These are phyloP conservation scores for Sarcocystis neurona DNA, from an alignment of 169 alveolate genomes.

Conservation along the genomic window DNA sequence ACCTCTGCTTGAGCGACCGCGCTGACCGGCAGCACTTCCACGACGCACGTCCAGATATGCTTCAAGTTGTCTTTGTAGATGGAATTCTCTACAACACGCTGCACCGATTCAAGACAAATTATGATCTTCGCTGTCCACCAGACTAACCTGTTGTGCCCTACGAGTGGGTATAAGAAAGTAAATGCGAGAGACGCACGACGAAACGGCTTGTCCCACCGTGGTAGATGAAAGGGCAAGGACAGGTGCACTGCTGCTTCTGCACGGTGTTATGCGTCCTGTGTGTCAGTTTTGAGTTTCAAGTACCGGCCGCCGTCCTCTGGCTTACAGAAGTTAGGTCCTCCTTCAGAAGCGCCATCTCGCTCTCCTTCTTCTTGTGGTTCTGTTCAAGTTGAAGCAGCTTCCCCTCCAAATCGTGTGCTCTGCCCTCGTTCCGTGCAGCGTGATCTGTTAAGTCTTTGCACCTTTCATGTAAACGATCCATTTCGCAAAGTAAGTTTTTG, in stretches of 20 bases:
- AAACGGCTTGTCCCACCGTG: no score
- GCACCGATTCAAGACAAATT: neutral
- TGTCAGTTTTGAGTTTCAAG: no score
- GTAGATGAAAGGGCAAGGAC: no score
- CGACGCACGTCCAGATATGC: neutral
- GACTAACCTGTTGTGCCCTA: no score
- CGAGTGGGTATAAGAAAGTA: no score
- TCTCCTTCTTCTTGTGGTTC: neutral
- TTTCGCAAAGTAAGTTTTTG: neutral
- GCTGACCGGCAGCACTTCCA: neutral
- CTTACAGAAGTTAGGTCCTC: neutral
- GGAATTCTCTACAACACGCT: neutral
- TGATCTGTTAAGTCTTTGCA: neutral
- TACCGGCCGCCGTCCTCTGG: no score
- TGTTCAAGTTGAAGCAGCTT: neutral
- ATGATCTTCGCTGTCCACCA: no score
- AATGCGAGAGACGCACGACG: no score
- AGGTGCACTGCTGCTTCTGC: no score
- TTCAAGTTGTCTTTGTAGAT: conserved; percentile 20
- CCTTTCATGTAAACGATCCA: neutral
- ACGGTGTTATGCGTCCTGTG: no score
- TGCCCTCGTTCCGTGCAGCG: neutral
- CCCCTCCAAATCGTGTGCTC: neutral
- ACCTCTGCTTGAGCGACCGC: neutral
- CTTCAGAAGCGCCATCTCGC: neutral